Base-by-base conservation (phyloP, 208 protist genomes). In the Crithidia fasciculata region DNA sequence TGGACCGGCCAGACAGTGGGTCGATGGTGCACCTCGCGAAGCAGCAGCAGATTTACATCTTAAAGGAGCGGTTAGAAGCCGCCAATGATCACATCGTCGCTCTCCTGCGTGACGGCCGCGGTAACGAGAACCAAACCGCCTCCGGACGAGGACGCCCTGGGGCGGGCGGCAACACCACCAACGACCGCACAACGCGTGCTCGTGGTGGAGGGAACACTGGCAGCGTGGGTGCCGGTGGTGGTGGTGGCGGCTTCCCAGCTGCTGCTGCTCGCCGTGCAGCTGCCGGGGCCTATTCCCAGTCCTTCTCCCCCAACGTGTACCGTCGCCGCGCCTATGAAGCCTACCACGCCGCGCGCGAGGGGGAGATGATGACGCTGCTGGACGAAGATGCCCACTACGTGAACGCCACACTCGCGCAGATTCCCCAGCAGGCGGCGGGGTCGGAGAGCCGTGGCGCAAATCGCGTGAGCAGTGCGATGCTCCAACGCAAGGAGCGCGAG, bases 21-120 rank as follows among this genome's bases (percentile, higher is more conserved):
- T 82, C 72, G 15, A 76, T 81, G 59, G 54, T 86, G 28, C 84
- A 88, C 63, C 79, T 92, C 15, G 78, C 71, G 12, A 96, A 96
- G 82, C 87, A 96, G 75, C 91, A 96, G 76, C 91, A 96, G 62
- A 91, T 96, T 19, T 89, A 84, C 71, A 82, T 91, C 12, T 74
- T 96, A 36, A 92, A 94, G 81, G 82, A 91, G 76, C 88, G 91
- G 8, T 77, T 96, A 8, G 72, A 89, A n/a, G 62, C 72, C 49
- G 87, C 85, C 4, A 90, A 90, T 61, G 87, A 89, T 16, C 79
- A 80, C 12, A 88, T 92, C 10, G 53, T 52, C 3, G 62, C 69
- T 12, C 60, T 89, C 8, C 67, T 85, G 60, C 66, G 68, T 16
- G 69, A 59, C 37, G 61, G 56, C 40, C 40, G 40, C 2, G 18